phyloP scores from a whole-genome alignment of 148 eudicot genomes.

The Heliamphora exappendiculata region DNA sequence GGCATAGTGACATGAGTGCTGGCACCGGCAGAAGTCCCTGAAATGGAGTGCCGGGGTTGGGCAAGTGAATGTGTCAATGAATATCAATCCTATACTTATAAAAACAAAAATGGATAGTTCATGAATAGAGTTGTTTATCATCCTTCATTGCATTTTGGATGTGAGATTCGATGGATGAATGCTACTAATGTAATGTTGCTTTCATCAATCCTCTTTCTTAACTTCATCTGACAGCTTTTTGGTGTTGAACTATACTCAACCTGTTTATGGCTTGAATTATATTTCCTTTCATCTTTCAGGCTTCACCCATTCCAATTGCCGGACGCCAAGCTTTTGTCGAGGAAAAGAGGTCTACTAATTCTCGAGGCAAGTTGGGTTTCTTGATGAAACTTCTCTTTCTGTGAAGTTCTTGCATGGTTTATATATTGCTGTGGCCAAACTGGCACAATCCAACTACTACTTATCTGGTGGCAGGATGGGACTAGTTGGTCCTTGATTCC shows the following conservation, averaged over 20 bases:
- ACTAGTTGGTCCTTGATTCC: neutral
- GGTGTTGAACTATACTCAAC: neutral
- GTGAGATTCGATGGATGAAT: neutral
- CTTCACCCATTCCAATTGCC: constrained; percentile 40
- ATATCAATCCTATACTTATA: neutral
- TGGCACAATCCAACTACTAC: neutral
- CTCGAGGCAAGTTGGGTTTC: constrained; percentile 47
- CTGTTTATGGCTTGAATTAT: neutral
- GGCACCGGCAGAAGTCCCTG: neutral
- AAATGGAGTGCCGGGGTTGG: neutral
- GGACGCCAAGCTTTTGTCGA: constrained; percentile 56
- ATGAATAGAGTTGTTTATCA: neutral
- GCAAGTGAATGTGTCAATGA: neutral
- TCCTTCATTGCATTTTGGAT: neutral
- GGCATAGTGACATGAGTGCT: neutral
- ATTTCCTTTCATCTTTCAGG: neutral
- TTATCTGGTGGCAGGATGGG: neutral
- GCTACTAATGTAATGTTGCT: neutral
- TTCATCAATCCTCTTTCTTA: neutral
- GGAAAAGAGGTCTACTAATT: constrained; percentile 67
- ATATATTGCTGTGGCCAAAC: too few species aligned
- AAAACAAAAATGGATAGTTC: neutral
- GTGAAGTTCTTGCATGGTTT: neutral
- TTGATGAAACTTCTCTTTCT: neutral
- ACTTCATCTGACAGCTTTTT: neutral